A percentile compares a stretch with the other conserved stretches of the same genome.
These are phyloP conservation scores for Tetragonia tetragonoides DNA, from an alignment of 148 eudicot species.

Conservation along the genomic window DNA sequence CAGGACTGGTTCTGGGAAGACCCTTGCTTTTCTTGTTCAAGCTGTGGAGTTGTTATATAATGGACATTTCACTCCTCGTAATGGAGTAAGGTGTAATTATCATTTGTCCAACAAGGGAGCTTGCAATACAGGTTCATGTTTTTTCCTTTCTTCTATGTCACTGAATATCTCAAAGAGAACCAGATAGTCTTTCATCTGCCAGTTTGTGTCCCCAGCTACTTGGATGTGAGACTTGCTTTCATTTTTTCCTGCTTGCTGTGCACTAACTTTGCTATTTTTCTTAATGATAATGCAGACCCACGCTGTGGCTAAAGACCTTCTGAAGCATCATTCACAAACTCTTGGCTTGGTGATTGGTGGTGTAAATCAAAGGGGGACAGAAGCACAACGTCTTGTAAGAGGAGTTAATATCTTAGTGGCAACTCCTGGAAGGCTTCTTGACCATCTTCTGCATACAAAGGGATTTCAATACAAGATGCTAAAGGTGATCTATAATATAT, in stretches of 20 bases:
- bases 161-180: background rate
- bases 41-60: constrained; percentile 73
- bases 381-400: constrained; percentile 81
- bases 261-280: background rate
- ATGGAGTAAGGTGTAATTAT: constrained; percentile 80
- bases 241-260: background rate
- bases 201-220: background rate
- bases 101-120: constrained; percentile 95
- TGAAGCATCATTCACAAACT: constrained; percentile 86
- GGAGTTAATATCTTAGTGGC: constrained; percentile 85
- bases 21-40: constrained; percentile 91
- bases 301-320: constrained; percentile 80
- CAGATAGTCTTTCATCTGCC: background rate
- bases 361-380: constrained; percentile 59
- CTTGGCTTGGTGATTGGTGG: constrained; percentile 90
- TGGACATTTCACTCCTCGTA: constrained; percentile 62
- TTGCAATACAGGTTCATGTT: constrained; percentile 84
- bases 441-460: constrained; percentile 82
- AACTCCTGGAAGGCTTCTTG: constrained; percentile 94
- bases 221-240: background rate
- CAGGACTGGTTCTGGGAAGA: constrained; percentile 98
- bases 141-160: background rate
- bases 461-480: constrained; percentile 73
- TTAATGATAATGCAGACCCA: constrained; percentile 66
- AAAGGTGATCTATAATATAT: constrained; percentile 39